These are phyloP conservation scores for Heimioporus sp. DNA, from an alignment of 768 basidiomycete genomes.

Conservation along the genomic window DNA sequence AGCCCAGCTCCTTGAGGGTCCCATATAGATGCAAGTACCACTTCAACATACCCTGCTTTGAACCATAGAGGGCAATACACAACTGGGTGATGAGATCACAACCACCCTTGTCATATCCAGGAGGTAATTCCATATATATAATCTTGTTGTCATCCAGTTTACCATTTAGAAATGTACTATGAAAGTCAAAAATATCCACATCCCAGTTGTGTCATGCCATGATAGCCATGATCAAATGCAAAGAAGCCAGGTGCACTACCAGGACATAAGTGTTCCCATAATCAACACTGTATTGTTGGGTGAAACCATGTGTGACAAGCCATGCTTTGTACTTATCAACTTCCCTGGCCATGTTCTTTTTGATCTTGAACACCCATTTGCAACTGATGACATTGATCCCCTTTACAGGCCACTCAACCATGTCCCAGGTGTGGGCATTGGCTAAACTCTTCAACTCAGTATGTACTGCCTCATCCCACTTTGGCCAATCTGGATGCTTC, in stretches of 20 bases:
- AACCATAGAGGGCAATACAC: too few relatives aligned
- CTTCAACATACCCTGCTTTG: too few relatives aligned
- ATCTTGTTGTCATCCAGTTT: too few relatives aligned
- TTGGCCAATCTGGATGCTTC: background rate
- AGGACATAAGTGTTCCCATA: too few relatives aligned
- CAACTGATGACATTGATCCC: background rate
- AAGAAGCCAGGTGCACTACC: too few relatives aligned
- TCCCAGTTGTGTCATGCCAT: background rate
- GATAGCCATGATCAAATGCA: too few relatives aligned
- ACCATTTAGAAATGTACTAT: background rate
- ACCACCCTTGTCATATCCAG: background rate
- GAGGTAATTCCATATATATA: background rate
- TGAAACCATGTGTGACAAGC: background rate
- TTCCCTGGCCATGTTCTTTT: background rate
- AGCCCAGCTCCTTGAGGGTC: too few relatives aligned
- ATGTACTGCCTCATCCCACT: background rate
- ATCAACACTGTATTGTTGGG: background rate
- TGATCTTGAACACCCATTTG: slow-evolving; percentile 7
- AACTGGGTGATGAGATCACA: too few relatives aligned
- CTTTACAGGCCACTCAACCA: background rate
- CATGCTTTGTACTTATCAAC: background rate
- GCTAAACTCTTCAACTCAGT: background rate
- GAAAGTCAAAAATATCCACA: background rate
- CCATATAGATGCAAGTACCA: too few relatives aligned
- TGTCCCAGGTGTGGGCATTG: background rate